phyloP scores from a whole-genome alignment of 192 early-diverging fungal genomes.

The Coemansia sp. region DNA sequence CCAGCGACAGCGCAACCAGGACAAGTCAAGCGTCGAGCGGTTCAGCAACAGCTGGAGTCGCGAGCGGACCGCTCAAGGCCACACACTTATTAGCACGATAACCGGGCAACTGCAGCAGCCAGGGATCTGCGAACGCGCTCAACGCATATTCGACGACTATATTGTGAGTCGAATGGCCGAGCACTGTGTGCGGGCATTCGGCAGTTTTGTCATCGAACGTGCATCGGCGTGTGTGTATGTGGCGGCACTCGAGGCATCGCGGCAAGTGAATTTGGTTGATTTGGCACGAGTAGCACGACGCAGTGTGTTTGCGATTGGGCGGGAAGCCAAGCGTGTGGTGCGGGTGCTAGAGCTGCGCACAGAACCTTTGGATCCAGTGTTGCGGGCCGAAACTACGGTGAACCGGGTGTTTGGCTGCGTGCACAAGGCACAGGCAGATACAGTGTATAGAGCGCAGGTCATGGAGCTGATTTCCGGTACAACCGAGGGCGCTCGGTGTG shows the following conservation, averaged over 20 bases:
- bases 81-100: not conserved
- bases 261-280: slow-evolving; percentile 15
- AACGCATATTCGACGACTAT: slow-evolving; percentile 20
- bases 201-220: not conserved
- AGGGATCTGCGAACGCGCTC: slow-evolving; percentile 14
- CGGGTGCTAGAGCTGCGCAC: slow-evolving; percentile 7
- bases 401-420: slow-evolving; percentile 23
- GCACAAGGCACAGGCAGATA: not conserved
- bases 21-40: slow-evolving; percentile 1
- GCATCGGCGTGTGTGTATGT: slow-evolving; percentile 30
- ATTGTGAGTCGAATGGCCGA: not conserved
- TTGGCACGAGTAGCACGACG: slow-evolving; percentile 9
- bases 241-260: slow-evolving; percentile 19
- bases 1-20: not conserved
- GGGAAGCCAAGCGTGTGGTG: slow-evolving; percentile 8
- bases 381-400: slow-evolving; percentile 21
- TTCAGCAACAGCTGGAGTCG: slow-evolving; percentile 24
- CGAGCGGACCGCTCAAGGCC: slow-evolving; percentile 8
- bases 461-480: slow-evolving; percentile 2
- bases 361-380: slow-evolving; percentile 16
- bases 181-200: slow-evolving; percentile 15
- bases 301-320: slow-evolving; percentile 24
- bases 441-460: not conserved
- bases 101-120: slow-evolving; percentile 3
- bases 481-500: not conserved